These are phyloP conservation scores for Xylariaceae sp. DNA, from an alignment of 2,329 filamentous ascomycete genomes.

Conservation along the genomic window DNA sequence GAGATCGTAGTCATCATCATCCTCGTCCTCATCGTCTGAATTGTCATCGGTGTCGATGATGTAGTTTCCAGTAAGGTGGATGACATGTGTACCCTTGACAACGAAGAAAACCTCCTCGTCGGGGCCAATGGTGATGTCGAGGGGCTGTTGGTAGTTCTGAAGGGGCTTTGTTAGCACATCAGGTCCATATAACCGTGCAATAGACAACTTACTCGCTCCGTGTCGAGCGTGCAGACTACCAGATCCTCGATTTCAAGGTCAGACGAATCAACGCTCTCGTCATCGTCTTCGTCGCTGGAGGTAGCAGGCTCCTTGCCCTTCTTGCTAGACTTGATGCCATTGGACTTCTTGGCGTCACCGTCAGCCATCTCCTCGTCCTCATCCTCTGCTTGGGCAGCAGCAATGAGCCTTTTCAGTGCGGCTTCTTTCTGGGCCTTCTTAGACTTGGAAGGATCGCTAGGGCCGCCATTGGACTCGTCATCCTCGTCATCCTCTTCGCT, in stretches of 20 bases:
- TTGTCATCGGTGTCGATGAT: slow-evolving; percentile 67
- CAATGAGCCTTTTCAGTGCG: slow-evolving; percentile 72
- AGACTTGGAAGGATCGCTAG: slow-evolving; percentile 84
- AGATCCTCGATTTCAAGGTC: slow-evolving; percentile 76
- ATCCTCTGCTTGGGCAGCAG: slow-evolving; percentile 58
- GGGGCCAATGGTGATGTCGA: slow-evolving; percentile 88
- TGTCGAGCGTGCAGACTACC: slow-evolving; percentile 93
- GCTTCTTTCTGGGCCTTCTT: slow-evolving; percentile 82
- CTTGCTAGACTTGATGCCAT: slow-evolving; percentile 52
- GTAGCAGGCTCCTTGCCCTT: slow-evolving; percentile 70
- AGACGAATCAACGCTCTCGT: slow-evolving; percentile 54
- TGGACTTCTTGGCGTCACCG: slow-evolving; percentile 50
- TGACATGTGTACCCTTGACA: slow-evolving; percentile 81
- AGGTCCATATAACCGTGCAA: background rate
- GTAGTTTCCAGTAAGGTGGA: slow-evolving; percentile 96
- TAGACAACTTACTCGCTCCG: slow-evolving; percentile 67
- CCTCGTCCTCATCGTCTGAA: slow-evolving; percentile 57
- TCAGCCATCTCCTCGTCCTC: slow-evolving; percentile 65
- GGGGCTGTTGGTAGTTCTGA: slow-evolving; percentile 89
- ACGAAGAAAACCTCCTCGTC: slow-evolving; percentile 90
- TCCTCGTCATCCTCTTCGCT: slow-evolving; percentile 53
- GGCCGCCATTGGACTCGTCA: slow-evolving; percentile 79
- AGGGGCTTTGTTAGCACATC: slow-evolving; percentile 11
- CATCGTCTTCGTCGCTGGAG: slow-evolving; percentile 28
- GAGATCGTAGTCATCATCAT: slow-evolving; percentile 70